Percentiles rank a stretch among this genome's conserved stretches.
Conservation (phyloP, 2,329 filamentous ascomycete species). For the Aspergillus fumigatus region DNA sequence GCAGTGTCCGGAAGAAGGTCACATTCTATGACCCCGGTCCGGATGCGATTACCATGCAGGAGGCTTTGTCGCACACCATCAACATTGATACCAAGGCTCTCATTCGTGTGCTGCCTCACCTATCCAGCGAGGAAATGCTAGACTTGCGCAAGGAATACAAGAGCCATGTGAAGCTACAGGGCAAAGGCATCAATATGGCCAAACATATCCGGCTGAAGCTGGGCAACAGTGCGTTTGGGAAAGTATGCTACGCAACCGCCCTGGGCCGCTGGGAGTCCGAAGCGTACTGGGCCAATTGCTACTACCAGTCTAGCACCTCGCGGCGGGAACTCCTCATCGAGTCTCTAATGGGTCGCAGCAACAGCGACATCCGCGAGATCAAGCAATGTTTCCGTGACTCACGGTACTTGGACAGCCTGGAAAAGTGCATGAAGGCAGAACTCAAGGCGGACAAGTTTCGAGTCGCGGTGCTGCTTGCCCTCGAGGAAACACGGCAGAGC, state of each 20-base stretch:
- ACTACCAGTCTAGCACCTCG: slow-evolving; percentile 85
- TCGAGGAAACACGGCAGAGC: slow-evolving; percentile 80
- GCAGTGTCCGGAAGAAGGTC: slow-evolving; percentile 55
- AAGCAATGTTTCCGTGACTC: slow-evolving; percentile 88
- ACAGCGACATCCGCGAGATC: slow-evolving; percentile 80
- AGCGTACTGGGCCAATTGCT: slow-evolving; percentile 97
- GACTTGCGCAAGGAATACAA: slow-evolving; percentile 88
- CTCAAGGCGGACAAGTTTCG: slow-evolving; percentile 96
- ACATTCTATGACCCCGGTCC: slow-evolving; percentile 79
- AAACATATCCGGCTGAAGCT: slow-evolving; percentile 47
- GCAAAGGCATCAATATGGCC: slow-evolving; percentile 47
- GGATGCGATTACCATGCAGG: slow-evolving; percentile 71
- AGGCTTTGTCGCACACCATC: slow-evolving; percentile 64
- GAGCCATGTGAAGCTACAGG: slow-evolving; percentile 66
- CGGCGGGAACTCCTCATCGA: slow-evolving; percentile 89
- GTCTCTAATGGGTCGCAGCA: slow-evolving; percentile 81
- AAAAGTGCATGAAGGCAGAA: slow-evolving; percentile 84
- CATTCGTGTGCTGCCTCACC: slow-evolving; percentile 75
- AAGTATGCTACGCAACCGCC: slow-evolving; percentile 84
- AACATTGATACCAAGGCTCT: slow-evolving; percentile 66
- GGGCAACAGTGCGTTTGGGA: slow-evolving; percentile 63
- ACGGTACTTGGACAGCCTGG: slow-evolving; percentile 77
- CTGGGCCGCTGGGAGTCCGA: slow-evolving; percentile 89
- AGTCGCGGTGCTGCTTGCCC: slow-evolving; percentile 72
- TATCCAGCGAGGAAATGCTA: slow-evolving; percentile 84